phyloP scores from a whole-genome alignment of 768 basidiomycete genomes.

The Naganishia randhawae region DNA sequence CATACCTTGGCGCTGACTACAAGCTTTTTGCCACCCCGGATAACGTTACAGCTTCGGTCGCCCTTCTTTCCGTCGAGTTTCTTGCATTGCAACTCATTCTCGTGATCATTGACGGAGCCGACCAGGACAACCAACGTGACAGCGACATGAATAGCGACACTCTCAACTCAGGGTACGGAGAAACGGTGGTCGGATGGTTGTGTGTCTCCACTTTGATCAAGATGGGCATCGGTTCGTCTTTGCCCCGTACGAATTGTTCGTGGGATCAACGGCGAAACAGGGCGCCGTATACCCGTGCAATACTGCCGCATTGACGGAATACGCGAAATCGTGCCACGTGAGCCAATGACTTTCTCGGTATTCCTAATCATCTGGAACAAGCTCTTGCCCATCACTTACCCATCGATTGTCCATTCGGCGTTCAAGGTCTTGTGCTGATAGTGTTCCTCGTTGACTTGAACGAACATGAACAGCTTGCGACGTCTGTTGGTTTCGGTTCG shows the following conservation, averaged over 20 bases:
- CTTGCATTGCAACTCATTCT: constrained; percentile 95
- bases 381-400: constrained; percentile 60
- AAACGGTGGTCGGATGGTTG: constrained; percentile 97
- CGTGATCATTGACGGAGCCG: constrained; percentile 94
- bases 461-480: constrained; percentile 99
- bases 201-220: constrained; percentile 98
- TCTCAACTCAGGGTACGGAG: constrained; percentile 99
- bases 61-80: constrained; percentile 90
- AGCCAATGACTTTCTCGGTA: constrained; percentile 69
- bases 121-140: constrained; percentile 63
- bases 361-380: constrained; percentile 97
- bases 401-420: constrained; percentile 89
- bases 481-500: constrained; percentile 83
- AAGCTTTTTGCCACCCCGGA: constrained; percentile 65
- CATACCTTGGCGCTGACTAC: constrained; percentile 75
- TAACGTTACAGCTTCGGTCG: constrained; percentile 80
- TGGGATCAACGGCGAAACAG: constrained; percentile 61
- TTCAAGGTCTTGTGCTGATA: constrained; percentile 99
- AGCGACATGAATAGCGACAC: constrained; percentile 56
- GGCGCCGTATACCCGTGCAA: constrained; percentile 71
- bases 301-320: constrained; percentile 97
- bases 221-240: constrained; percentile 73
- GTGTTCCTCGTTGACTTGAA: constrained; percentile 99
- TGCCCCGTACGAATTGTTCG: constrained; percentile 58
- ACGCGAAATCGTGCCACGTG: constrained; percentile 82